Evolutionary conservation across 148 eudicot genomes (phyloP).

Genomic region (Rhododendron ovatum): DNA sequence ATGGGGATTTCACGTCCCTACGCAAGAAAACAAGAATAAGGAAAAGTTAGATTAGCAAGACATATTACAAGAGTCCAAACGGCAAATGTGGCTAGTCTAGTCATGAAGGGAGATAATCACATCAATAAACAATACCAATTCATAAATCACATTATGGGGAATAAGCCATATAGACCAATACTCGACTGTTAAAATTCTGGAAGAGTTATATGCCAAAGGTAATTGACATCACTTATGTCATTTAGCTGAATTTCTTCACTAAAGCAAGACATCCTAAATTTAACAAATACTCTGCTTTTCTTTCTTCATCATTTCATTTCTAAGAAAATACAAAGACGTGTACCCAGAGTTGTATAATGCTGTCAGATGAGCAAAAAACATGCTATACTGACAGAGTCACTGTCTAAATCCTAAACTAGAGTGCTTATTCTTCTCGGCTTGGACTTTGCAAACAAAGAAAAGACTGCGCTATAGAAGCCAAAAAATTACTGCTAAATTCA

Average conservation of each 20-base stretch:
- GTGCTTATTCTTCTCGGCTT: neutral
- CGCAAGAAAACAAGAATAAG: conserved; percentile 5
- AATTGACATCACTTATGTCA: neutral
- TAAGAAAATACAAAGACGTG: neutral
- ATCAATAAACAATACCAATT: neutral
- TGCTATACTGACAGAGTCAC: neutral
- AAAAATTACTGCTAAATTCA: neutral
- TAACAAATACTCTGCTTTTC: neutral
- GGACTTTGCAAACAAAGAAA: neutral
- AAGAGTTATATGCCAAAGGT: neutral
- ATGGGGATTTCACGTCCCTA: conserved; percentile 82
- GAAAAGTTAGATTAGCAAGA: neutral
- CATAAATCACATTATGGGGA: neutral
- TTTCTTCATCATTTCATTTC: neutral
- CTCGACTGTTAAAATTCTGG: neutral
- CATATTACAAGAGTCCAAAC: neutral
- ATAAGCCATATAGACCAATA: neutral
- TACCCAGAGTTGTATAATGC: neutral
- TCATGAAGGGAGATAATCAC: neutral
- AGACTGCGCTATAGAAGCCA: neutral
- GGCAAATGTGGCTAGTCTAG: neutral
- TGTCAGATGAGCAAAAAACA: neutral
- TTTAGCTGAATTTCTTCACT: neutral
- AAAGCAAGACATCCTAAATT: neutral
- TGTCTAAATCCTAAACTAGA: neutral